A percentile compares a stretch with the other conserved stretches of the same genome.
These are phyloP conservation scores for Closterium sp. DNA, from an alignment of 139 green algal species.

Conservation along the genomic window DNA sequence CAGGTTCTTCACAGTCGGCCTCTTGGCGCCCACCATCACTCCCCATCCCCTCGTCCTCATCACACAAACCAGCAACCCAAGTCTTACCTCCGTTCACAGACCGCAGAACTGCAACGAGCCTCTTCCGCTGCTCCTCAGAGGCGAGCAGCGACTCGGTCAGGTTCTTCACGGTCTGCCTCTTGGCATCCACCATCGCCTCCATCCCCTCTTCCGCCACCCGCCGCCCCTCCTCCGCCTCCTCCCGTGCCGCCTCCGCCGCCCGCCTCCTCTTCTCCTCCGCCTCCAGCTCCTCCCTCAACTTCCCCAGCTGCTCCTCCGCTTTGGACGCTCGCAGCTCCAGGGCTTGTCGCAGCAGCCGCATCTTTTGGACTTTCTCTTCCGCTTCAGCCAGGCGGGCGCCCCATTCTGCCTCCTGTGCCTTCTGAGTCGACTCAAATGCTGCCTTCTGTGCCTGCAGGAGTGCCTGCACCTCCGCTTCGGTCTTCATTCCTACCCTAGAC, in stretches of 20 bases:
- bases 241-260: background rate
- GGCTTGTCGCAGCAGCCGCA: background rate
- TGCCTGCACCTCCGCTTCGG: background rate
- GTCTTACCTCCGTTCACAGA: background rate
- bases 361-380: background rate
- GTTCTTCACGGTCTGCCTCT: background rate
- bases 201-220: background rate
- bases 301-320: background rate
- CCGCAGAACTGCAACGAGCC: background rate
- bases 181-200: background rate
- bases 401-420: background rate
- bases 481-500: no score
- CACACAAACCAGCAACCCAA: background rate
- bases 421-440: no score
- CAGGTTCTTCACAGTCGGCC: no score
- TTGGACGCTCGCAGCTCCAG: background rate
- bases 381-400: background rate
- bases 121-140: background rate
- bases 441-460: background rate
- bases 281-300: background rate
- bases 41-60: no score
- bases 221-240: background rate
- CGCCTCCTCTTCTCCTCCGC: background rate
- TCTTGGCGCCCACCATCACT: no score
- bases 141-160: background rate